These are phyloP conservation scores for Verticillium nubilum DNA, from an alignment of 2,329 filamentous ascomycete genomes.

Conservation along the genomic window DNA sequence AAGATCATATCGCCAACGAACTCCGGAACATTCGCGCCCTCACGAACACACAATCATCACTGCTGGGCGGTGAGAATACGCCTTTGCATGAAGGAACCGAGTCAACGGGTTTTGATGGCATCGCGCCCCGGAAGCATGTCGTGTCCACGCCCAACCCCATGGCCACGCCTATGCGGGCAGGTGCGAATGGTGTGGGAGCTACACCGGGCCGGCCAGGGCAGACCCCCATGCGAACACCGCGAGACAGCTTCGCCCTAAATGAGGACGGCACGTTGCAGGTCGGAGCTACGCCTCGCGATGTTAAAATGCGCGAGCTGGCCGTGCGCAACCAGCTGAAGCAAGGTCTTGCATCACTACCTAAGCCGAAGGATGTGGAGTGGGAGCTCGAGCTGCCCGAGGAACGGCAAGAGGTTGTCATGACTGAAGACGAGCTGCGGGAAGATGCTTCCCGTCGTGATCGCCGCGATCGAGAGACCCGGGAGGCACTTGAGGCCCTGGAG, in stretches of 20 bases:
- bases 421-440: slow-evolving; percentile 46
- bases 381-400: slow-evolving; percentile 90
- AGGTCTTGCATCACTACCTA: slow-evolving; percentile 77
- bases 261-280: slow-evolving; percentile 61
- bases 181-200: slow-evolving; percentile 56
- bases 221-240: slow-evolving; percentile 81
- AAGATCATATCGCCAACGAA: slow-evolving; percentile 95
- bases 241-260: slow-evolving; percentile 84
- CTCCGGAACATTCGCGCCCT: slow-evolving; percentile 88
- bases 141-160: slow-evolving; percentile 93
- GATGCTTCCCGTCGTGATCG: slow-evolving; percentile 70
- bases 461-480: slow-evolving; percentile 66
- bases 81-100: slow-evolving; percentile 74
- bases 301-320: slow-evolving; percentile 65
- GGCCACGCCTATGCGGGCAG: slow-evolving; percentile 76
- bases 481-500: slow-evolving; percentile 71
- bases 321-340: slow-evolving; percentile 63
- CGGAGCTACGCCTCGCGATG: slow-evolving; percentile 70
- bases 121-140: slow-evolving; percentile 71
- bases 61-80: slow-evolving; percentile 91
- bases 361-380: slow-evolving; percentile 90
- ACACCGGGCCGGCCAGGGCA: slow-evolving; percentile 68
- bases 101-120: slow-evolving; percentile 85
- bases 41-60: slow-evolving; percentile 87
- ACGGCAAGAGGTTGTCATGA: slow-evolving; percentile 50